Conservation (phyloP, 208 protist species). For the Jaenimonas drosophilae region DNA sequence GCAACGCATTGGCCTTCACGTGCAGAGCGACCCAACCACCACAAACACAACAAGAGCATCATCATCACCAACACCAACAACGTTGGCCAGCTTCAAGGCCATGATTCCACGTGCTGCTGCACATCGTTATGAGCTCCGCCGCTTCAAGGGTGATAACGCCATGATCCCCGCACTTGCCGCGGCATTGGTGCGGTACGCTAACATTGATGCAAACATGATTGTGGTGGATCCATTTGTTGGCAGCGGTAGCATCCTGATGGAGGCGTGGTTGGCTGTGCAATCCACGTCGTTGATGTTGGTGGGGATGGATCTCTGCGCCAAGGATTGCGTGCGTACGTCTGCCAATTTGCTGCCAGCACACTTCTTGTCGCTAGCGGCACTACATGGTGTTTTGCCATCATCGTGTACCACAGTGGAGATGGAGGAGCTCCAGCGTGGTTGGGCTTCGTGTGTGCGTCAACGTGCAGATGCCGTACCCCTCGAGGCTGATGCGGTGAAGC, state of each 20-base stretch:
- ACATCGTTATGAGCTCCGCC: slow-evolving; percentile 21
- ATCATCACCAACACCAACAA: background rate
- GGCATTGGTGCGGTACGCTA: slow-evolving; percentile 18
- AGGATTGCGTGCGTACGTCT: slow-evolving; percentile 5
- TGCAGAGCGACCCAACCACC: slow-evolving; percentile 4
- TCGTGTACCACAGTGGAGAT: too few species aligned
- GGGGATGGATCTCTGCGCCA: slow-evolving; percentile 10
- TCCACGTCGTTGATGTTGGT: slow-evolving; percentile 4
- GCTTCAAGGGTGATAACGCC: slow-evolving; percentile 26
- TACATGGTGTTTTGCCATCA: too few species aligned
- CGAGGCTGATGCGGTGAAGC: too few species aligned
- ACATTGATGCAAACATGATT: slow-evolving; percentile 1
- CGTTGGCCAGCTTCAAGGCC: slow-evolving; percentile 8
- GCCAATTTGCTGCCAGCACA: too few species aligned
- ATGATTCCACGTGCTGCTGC: slow-evolving; percentile 17
- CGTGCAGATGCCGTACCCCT: too few species aligned
- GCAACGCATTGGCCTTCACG: slow-evolving; percentile 14
- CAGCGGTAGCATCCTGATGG: slow-evolving; percentile 22
- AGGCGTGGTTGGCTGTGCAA: slow-evolving; percentile 4
- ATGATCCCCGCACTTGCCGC: slow-evolving; percentile 23
- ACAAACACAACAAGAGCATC: background rate
- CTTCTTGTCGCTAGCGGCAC: too few species aligned
- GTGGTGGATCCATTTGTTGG: slow-evolving; percentile 32
- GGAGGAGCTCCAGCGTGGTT: too few species aligned
- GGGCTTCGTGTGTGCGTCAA: too few species aligned